Evolutionary conservation across 2,329 filamentous ascomycete species (phyloP), one percentile per base, ranked within the genome.

Genomic region (Scedosporium boydii): DNA sequence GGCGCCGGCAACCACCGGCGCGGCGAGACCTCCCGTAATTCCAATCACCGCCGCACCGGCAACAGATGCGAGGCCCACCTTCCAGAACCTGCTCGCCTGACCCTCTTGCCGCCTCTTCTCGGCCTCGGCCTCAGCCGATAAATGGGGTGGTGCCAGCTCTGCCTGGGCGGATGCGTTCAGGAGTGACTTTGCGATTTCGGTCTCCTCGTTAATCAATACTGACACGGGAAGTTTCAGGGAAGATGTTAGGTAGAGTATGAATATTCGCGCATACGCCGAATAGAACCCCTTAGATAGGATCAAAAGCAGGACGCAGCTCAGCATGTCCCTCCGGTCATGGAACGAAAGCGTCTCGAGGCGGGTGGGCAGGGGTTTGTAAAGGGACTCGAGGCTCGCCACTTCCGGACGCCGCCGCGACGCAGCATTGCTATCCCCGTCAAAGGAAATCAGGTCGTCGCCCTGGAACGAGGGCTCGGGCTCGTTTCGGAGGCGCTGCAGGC

Each of bases 31-130:
- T 18, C 93, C 93, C 0, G 92, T 96, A 3, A 97, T 84, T 5
- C 93, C 93, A n/a, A 97, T 93, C 1, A 96, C 78, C 0, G 90
- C 90, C 1, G 93, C 93, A 10, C 93, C 93, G 0, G 91, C 92
- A 0, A 96, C 91, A 7, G 89, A 90, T 0, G 93, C 93, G 27
- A 97, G 79, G 0, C 93, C 91, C 21, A 97, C 91, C 72, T 96
- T 97, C 90, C 91, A 96, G 72, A 89, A 89, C 7, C 92, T 80
- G 21, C 84, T 80, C 7, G 82, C 76, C 67, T 89, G 85, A 62
- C 88, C 89, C 64, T 90, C 83, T 65, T 93, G 86, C 14, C 82
- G 82, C 61, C 88, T 85, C 71, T 89, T 89, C 69, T 88, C 84
- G 0, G 86, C 87, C 71, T 95, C 91, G 1, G 87, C 84, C 64